Evolutionary conservation across 345 rosid species (phyloP), one percentile per base, ranked within the genome.

Genomic region (Salix viminalis): DNA sequence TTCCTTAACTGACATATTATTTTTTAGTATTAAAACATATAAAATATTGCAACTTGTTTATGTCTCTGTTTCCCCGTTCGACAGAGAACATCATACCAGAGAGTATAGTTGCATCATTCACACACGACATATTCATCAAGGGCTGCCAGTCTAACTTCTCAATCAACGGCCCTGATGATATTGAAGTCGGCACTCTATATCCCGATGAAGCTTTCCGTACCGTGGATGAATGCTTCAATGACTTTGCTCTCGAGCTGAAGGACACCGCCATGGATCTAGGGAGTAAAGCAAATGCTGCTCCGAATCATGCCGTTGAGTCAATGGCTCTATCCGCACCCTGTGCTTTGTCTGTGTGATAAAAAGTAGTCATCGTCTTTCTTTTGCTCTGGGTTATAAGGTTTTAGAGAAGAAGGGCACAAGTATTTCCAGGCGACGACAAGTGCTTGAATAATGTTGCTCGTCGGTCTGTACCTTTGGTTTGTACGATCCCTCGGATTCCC

Each of bases 71-170:
- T 26, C 7, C 48, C 9, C 54, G 3, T 14, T 24, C 46, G 83
- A 8, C 89, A 88, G 96, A 87, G 82, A 90, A 89, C 68, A 32
- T 77, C 36, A 77, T 91, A 19, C 96, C 96, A 1, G 71, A 79
- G 46, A 91, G 96, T 52, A 6, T 90, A 10, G 93, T 91, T 4
- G 96, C 96, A 26, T 77, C 96, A 11, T 87, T 91, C 82, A 90
- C 96, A 1, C 93, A 91, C 39, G 96, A 91, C 37, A 91, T 91
- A 3, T 91, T 91, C 87, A 87, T 91, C 36, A 90, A 48, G 65
- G 96, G 96, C 4, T 91, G 92, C 21, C 96, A 90, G 75, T 36
- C 81, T 16, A 88, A 87, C 69, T 91, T 88, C 42, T 2, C 81
- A 14, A 24, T 91, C n/a, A 83, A 83, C 3, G 91, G 85, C 1